These are phyloP conservation scores for Mycena maculata DNA, from an alignment of 768 basidiomycete species.

Conservation along the genomic window DNA sequence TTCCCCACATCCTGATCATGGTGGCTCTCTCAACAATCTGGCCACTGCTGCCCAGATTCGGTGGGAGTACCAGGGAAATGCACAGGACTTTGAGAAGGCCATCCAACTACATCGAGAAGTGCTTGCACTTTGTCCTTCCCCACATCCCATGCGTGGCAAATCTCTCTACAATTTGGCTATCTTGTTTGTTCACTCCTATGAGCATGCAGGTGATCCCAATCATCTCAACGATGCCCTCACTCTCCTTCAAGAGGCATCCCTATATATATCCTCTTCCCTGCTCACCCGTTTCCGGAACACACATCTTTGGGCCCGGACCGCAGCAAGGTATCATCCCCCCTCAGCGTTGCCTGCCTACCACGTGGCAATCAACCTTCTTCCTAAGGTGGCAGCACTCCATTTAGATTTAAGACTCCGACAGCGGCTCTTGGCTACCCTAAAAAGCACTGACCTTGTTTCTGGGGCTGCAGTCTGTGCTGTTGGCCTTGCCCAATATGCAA, in stretches of 20 bases:
- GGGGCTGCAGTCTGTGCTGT: background rate
- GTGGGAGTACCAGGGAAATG: background rate
- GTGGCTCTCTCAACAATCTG: background rate
- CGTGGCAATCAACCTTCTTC: background rate
- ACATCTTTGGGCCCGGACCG: background rate
- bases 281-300: background rate
- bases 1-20: background rate
- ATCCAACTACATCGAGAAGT: background rate
- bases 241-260: background rate
- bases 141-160: background rate
- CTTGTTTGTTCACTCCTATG: background rate
- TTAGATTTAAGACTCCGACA: background rate
- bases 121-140: background rate
- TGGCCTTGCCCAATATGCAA: background rate
- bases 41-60: background rate
- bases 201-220: background rate
- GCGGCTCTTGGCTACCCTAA: background rate
- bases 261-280: background rate
- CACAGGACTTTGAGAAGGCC: too few relatives aligned
- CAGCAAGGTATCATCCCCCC: background rate
- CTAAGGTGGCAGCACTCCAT: background rate
- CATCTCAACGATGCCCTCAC: background rate
- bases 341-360: background rate
- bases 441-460: background rate
- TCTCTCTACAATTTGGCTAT: background rate